Percentiles rank a stretch among this genome's conserved stretches.
These are phyloP conservation scores for Anacardium occidentale DNA, from an alignment of 345 rosid species.

Conservation along the genomic window DNA sequence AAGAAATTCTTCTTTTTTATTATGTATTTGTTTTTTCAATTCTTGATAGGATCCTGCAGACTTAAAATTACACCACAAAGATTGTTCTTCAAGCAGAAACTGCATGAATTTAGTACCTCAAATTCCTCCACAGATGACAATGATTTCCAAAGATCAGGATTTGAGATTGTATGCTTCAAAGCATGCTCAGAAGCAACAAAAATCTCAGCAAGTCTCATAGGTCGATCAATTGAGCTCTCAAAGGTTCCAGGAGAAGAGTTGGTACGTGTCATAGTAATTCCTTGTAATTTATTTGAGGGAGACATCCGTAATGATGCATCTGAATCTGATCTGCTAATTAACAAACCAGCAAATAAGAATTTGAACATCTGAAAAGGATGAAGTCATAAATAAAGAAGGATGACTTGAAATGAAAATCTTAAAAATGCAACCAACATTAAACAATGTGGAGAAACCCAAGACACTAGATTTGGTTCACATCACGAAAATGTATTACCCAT, in stretches of 20 bases:
- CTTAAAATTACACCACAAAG: not conserved
- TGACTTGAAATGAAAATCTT: constrained; percentile 6
- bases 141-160: constrained; percentile 59
- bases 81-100: constrained; percentile 11
- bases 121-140: constrained; percentile 79
- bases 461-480: constrained; percentile 17
- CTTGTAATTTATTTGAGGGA: constrained; percentile 42
- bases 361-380: constrained; percentile 19
- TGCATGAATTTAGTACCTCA: constrained; percentile 55
- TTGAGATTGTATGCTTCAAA: constrained; percentile 67
- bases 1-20: not conserved
- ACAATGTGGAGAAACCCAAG: constrained; percentile 4
- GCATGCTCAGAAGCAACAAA: constrained; percentile 94
- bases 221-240: constrained; percentile 78
- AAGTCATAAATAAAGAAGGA: constrained; percentile 1
- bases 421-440: constrained; percentile 5
- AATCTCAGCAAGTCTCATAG: constrained; percentile 96
- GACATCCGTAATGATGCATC: constrained; percentile 49
- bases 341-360: constrained; percentile 31
- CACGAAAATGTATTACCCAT: constrained; percentile 61
- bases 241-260: constrained; percentile 82
- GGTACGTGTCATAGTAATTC: constrained; percentile 59
- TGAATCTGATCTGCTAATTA: constrained; percentile 67
- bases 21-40: not conserved
- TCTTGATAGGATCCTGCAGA: not conserved